A percentile compares a stretch with the other conserved stretches of the same genome.
These are phyloP conservation scores for Sporothrix globosa DNA, from an alignment of 2,329 filamentous ascomycete species.

Conservation along the genomic window DNA sequence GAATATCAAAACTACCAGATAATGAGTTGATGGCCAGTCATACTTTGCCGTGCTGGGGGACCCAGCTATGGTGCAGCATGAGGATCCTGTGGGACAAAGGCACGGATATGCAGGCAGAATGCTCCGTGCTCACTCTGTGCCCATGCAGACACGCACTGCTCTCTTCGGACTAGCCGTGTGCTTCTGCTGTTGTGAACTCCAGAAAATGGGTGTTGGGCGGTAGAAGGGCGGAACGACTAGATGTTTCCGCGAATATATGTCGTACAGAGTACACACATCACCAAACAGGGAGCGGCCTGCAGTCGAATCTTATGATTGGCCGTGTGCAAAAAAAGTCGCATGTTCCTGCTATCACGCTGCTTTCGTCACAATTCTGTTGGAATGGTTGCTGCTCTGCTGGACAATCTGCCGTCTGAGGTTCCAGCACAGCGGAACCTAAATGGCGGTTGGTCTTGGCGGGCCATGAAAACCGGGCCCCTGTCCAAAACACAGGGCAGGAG, in stretches of 20 bases:
- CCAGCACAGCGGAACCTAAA: constrained; percentile 30
- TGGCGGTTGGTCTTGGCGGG: constrained; percentile 24
- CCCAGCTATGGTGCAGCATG: constrained; percentile 2
- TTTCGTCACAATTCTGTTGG: background rate
- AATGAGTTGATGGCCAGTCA: background rate
- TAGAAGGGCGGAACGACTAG: background rate
- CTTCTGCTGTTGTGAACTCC: background rate
- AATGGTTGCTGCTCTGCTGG: background rate
- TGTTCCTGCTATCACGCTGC: background rate
- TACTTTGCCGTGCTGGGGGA: background rate
- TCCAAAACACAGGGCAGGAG: constrained; percentile 20
- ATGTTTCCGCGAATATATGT: background rate
- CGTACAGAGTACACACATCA: background rate
- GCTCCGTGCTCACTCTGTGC: background rate
- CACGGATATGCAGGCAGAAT: background rate
- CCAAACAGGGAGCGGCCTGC: background rate
- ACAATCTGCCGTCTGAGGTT: constrained; percentile 17
- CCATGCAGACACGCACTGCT: background rate
- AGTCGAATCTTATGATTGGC: background rate
- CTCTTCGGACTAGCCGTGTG: constrained; percentile 15
- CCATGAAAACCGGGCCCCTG: constrained; percentile 1
- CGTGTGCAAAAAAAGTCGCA: background rate
- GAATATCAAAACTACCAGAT: too few relatives aligned
- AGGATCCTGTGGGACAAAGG: background rate
- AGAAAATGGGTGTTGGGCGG: background rate